Evolutionary conservation across 345 rosid species (phyloP).

Genomic region (Limnanthes douglasii): DNA sequence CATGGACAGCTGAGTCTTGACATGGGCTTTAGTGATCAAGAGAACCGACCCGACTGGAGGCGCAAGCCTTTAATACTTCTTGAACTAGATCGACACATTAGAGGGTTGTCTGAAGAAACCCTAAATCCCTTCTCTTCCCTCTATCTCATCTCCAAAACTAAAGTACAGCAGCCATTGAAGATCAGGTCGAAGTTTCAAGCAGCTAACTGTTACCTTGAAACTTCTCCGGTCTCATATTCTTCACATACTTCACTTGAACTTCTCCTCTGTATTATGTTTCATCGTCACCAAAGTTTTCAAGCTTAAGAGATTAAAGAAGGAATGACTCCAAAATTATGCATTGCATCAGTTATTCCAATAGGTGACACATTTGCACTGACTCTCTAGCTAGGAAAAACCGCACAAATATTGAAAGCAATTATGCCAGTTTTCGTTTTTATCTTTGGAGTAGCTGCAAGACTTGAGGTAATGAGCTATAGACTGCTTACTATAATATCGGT

Average conservation of each 20-base stretch:
- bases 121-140: no score
- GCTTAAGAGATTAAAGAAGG: slow-evolving; percentile 87
- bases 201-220: no score
- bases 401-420: slow-evolving; percentile 87
- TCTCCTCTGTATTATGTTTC: slow-evolving; percentile 80
- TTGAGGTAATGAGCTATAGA: slow-evolving; percentile 87
- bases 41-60: no score
- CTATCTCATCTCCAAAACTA: no score
- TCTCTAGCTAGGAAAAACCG: slow-evolving; percentile 97
- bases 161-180: no score
- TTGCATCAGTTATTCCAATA: slow-evolving; percentile 78
- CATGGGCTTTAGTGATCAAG: no score
- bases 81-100: no score
- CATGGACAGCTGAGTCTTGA: no score
- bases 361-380: slow-evolving; percentile 98
- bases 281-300: slow-evolving; percentile 66
- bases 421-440: slow-evolving; percentile 97
- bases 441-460: slow-evolving; percentile 91
- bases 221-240: no score
- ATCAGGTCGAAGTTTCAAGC: no score
- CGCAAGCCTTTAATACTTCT: no score
- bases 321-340: slow-evolving; percentile 84
- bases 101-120: no score
- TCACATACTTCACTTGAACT: slow-evolving; percentile 93
- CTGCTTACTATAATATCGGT: slow-evolving; percentile 90